These are phyloP conservation scores for Actinomucor elegans DNA, from an alignment of 371 early-diverging fungal species.

Conservation along the genomic window DNA sequence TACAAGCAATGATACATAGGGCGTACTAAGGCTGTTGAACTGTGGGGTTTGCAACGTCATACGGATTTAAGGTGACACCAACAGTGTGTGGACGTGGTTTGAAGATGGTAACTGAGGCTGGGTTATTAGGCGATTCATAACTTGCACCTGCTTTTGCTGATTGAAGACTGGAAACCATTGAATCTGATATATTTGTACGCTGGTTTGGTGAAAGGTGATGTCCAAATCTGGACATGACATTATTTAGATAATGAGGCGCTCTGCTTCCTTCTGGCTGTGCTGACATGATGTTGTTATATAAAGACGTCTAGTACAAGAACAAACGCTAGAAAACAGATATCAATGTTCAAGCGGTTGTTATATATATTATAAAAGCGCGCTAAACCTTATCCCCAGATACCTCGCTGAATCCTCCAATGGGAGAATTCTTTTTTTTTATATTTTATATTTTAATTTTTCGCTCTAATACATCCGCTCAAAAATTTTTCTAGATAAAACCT, in stretches of 20 bases:
- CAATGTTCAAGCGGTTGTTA: neutral
- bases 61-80: neutral
- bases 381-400: too few relatives aligned
- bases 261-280: neutral
- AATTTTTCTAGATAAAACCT: neutral
- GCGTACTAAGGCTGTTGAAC: too few relatives aligned
- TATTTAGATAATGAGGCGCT: slow-evolving; percentile 17
- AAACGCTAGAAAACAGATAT: neutral
- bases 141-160: slow-evolving; percentile 14
- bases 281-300: slow-evolving; percentile 2
- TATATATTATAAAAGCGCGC: too few relatives aligned
- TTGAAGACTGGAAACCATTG: slow-evolving; percentile 19
- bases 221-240: slow-evolving; percentile 31
- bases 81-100: neutral
- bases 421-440: slow-evolving; percentile 1
- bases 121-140: neutral
- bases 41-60: neutral
- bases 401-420: slow-evolving; percentile 15
- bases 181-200: slow-evolving; percentile 20
- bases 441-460: neutral
- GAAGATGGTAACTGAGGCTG: neutral
- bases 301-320: neutral
- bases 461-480: neutral
- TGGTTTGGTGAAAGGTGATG: slow-evolving; percentile 28
- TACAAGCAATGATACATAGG: too few relatives aligned